phyloP scores from a whole-genome alignment of 73 alveolate species.

The Stentor roeselii region DNA sequence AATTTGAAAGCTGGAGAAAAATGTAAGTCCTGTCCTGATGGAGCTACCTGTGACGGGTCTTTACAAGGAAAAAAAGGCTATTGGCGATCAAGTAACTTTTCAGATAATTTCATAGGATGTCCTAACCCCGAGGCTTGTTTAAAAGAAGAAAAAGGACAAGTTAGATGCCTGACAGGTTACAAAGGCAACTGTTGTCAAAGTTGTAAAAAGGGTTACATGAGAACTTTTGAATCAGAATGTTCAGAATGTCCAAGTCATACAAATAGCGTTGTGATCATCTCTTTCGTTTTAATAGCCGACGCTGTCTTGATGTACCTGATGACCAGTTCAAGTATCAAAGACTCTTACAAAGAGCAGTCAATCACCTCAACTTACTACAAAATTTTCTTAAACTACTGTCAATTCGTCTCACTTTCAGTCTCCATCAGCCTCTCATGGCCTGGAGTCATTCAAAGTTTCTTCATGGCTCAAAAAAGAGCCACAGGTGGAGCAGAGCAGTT shows the following conservation, averaged over 20 bases:
- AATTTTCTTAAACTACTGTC: slow-evolving; percentile 23
- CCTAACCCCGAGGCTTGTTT: slow-evolving; percentile 46
- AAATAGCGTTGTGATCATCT: background rate
- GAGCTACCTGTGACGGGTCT: slow-evolving; percentile 39
- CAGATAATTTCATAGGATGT: slow-evolving; percentile 48
- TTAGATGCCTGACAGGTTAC: slow-evolving; percentile 6
- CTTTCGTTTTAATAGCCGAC: background rate
- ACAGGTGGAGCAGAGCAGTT: background rate
- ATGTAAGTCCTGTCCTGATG: slow-evolving; percentile 36
- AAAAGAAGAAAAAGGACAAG: slow-evolving; percentile 24
- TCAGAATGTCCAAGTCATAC: background rate
- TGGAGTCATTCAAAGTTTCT: background rate
- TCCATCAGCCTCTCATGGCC: background rate
- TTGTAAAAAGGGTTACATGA: background rate
- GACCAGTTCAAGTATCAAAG: background rate
- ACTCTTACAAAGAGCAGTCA: slow-evolving; percentile 12
- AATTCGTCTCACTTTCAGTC: slow-evolving; percentile 15
- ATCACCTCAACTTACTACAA: slow-evolving; percentile 16
- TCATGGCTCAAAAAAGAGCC: background rate
- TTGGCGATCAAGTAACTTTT: slow-evolving; percentile 50
- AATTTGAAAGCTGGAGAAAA: slow-evolving; percentile 10
- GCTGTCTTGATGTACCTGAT: too few species aligned
- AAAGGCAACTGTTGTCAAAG: background rate
- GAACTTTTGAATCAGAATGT: background rate
- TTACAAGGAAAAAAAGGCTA: slow-evolving; percentile 39